Base-by-base conservation (phyloP, 2,329 filamentous ascomycete species). In the Cladosporium sp. region DNA sequence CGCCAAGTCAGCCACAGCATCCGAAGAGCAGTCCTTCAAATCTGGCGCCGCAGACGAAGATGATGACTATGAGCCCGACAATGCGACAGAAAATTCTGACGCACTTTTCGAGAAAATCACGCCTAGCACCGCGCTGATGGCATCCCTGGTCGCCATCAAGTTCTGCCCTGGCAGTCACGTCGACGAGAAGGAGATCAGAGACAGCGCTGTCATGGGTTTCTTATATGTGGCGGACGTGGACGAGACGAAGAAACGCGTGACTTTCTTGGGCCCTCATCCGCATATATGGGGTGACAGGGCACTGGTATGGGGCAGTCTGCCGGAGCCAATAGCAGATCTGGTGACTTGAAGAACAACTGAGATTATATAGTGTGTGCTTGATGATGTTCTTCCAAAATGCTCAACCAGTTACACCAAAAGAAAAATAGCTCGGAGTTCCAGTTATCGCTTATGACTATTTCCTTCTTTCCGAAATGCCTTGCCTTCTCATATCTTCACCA, bases 181-280 rank as follows among this genome's bases (percentile, higher is more conserved):
- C 0, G 85, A 90, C 7, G 88, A 91, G 57, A 85, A 87, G 1
- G 88, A 65, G 64, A 65, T 98, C 53, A 86, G 92, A 14, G 90
- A 93, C 71, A 88, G 93, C 8, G 90, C 89, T 64, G 89, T 98
- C 32, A 90, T 96, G 85, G 95, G 95, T 0, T 99, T 96, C 74
- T 85, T 97, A 32, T 97, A 97, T 74, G 91, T 98, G 18, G 90
- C 92, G 0, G 92, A 97, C 67, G 92, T 98, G 4, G 93, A 99
- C 74, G 91, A 92, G 74, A 89, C 90, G 71, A 91, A 91, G 77
- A 88, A 88, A 70, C 91, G 91, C 76, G 83, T 97, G 34, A 90
- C 91, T 74, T 83, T 98, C 23, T 80, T 99, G 66, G 89, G 91
- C 21, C 95, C 95, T 1, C 88, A 97, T 67, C 91, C 91, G 61